Evolutionary conservation across 345 rosid genomes (phyloP).

Genomic region (Eucalyptus regnans): DNA sequence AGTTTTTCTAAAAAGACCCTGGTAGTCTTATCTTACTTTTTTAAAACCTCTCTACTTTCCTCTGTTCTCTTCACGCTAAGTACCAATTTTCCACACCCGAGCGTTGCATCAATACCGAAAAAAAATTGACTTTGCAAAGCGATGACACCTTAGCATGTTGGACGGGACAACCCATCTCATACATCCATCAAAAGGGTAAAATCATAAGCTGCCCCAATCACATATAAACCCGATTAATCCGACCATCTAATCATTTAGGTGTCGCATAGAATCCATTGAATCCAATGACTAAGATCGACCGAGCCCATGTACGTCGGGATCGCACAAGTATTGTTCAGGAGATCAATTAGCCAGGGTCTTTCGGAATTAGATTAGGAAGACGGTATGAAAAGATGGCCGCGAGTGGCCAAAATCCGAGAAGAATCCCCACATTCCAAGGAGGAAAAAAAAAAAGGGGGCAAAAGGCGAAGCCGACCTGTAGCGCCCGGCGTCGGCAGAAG

Average conservation of each 20-base stretch:
- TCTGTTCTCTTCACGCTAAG: no score
- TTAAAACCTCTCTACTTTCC: no score
- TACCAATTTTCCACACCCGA: no score
- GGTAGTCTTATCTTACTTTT: no score
- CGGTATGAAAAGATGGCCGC: neutral
- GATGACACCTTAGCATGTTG: no score
- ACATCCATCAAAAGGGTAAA: no score
- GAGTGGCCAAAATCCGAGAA: neutral
- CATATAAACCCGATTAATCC: neutral
- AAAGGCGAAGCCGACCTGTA: neutral
- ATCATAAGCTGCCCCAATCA: no score
- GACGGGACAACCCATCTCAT: no score
- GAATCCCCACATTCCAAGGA: neutral
- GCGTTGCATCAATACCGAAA: no score
- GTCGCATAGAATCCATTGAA: accelerated
- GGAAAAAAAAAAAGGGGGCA: neutral
- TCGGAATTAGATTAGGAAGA: neutral
- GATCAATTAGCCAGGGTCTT: neutral
- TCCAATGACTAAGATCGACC: neutral
- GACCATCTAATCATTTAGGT: neutral
- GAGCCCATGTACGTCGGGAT: neutral
- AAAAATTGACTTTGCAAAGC: no score
- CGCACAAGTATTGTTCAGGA: neutral
- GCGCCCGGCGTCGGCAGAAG: neutral
- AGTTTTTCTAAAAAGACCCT: no score